These are phyloP conservation scores for Colletotrichum sp. DNA, from an alignment of 2,329 filamentous ascomycete genomes.

Conservation along the genomic window DNA sequence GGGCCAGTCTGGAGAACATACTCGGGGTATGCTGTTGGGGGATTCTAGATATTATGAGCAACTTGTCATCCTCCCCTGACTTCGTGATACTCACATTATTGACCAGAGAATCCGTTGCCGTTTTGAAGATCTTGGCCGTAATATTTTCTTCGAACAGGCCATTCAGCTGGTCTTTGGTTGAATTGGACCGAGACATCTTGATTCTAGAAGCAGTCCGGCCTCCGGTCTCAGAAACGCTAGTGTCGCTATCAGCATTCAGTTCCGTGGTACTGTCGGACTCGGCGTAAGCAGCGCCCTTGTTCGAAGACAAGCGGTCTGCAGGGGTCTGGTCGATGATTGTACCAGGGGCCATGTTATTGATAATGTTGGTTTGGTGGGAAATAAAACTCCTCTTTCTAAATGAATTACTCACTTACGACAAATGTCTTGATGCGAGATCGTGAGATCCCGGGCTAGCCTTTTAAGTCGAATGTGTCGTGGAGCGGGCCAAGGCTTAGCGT, in stretches of 20 bases:
- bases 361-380: no score
- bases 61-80: background rate
- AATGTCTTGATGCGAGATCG: background rate
- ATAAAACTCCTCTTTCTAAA: background rate
- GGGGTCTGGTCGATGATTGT: background rate
- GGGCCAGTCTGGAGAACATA: slow-evolving; percentile 22
- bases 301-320: background rate
- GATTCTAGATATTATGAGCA: slow-evolving; percentile 1
- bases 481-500: background rate
- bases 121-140: slow-evolving; percentile 23
- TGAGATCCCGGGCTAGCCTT: background rate
- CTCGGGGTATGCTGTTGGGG: slow-evolving; percentile 23
- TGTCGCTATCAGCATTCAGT: slow-evolving; percentile 9
- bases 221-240: slow-evolving; percentile 2
- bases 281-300: background rate
- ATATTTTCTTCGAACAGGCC: slow-evolving; percentile 23
- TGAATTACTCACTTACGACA: background rate
- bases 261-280: slow-evolving; percentile 8
- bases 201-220: background rate
- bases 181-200: background rate
- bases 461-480: background rate
- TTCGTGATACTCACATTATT: slow-evolving; percentile 11
- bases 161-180: background rate
- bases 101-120: slow-evolving; percentile 11
- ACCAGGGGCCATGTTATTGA: background rate